Evolutionary conservation across 176 grass and related monocot genomes (phyloP).

Genomic region (Triticum timopheevii): DNA sequence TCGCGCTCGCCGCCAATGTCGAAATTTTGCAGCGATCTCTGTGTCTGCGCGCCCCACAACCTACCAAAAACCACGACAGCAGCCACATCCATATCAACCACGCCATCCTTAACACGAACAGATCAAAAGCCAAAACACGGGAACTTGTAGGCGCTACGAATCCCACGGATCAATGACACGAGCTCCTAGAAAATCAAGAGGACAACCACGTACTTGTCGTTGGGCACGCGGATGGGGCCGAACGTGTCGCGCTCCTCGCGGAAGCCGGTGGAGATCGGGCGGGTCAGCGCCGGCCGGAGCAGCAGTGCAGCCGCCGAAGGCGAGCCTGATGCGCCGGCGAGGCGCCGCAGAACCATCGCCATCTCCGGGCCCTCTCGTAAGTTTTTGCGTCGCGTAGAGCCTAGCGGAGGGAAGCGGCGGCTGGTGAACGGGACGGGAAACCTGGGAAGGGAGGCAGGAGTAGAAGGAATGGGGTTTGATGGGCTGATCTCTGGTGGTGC

Average conservation of each 20-base stretch:
- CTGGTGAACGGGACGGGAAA: constrained; percentile 4
- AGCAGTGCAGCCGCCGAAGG: constrained; percentile 38
- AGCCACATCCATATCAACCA: constrained; percentile 18
- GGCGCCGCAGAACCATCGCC: constrained; percentile 73
- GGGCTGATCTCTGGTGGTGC: constrained; percentile 28
- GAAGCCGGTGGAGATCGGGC: constrained; percentile 64
- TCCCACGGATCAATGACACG: background rate
- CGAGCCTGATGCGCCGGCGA: constrained; percentile 32
- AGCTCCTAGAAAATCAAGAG: background rate
- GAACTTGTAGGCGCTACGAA: background rate
- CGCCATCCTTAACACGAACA: background rate
- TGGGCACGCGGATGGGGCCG: constrained; percentile 76
- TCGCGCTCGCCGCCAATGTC: constrained; percentile 84
- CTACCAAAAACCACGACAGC: constrained; percentile 32
- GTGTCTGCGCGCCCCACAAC: constrained; percentile 98
- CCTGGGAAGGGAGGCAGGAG: too few species aligned
- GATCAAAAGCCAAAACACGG: constrained; percentile 18
- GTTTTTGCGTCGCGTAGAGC: background rate
- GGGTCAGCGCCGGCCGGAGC: constrained; percentile 49
- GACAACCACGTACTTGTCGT: constrained; percentile 59
- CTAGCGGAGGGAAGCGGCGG: constrained; percentile 12
- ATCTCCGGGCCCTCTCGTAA: constrained; percentile 29
- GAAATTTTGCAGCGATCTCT: constrained; percentile 96
- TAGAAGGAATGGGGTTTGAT: background rate
- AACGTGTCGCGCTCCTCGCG: constrained; percentile 95